Percentiles rank a stretch among this genome's conserved stretches.
These are phyloP conservation scores for Tricholoma furcatifolium DNA, from an alignment of 768 basidiomycete genomes.

Conservation along the genomic window DNA sequence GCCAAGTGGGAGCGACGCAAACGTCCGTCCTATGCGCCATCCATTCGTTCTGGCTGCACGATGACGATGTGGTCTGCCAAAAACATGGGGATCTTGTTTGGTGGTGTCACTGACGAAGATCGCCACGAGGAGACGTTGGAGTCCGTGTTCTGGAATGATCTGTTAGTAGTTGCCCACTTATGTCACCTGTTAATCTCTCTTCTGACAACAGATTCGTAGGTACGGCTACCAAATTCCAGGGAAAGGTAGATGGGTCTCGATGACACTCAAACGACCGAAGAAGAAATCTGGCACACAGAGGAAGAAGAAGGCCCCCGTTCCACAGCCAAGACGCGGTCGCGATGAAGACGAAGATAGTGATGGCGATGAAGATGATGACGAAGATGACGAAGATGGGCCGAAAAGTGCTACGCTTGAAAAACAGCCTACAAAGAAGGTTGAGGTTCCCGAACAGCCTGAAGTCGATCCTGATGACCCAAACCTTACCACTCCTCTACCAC, in stretches of 20 bases:
- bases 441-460: slow-evolving; percentile 30
- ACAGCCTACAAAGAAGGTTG: not conserved
- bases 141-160: slow-evolving; percentile 84
- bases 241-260: slow-evolving; percentile 75
- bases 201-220: slow-evolving; percentile 31
- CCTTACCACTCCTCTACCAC: slow-evolving; percentile 59
- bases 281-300: slow-evolving; percentile 44
- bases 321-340: slow-evolving; percentile 6
- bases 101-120: slow-evolving; percentile 87
- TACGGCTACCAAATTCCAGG: slow-evolving; percentile 76
- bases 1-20: slow-evolving; percentile 89
- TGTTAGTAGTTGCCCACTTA: slow-evolving; percentile 42
- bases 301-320: slow-evolving; percentile 27
- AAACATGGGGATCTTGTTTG: slow-evolving; percentile 76
- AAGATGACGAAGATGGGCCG: not conserved
- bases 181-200: not conserved
- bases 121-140: slow-evolving; percentile 80
- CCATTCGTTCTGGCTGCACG: slow-evolving; percentile 76
- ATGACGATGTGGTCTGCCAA: slow-evolving; percentile 80
- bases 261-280: slow-evolving; percentile 78
- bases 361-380: not conserved
- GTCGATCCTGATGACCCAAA: slow-evolving; percentile 64
- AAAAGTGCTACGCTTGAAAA: not conserved
- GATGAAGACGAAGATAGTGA: slow-evolving; percentile 11
- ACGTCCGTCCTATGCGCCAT: slow-evolving; percentile 64